phyloP scores from a whole-genome alignment of 2,329 filamentous ascomycete species.

The Harringtonia aguacate region DNA sequence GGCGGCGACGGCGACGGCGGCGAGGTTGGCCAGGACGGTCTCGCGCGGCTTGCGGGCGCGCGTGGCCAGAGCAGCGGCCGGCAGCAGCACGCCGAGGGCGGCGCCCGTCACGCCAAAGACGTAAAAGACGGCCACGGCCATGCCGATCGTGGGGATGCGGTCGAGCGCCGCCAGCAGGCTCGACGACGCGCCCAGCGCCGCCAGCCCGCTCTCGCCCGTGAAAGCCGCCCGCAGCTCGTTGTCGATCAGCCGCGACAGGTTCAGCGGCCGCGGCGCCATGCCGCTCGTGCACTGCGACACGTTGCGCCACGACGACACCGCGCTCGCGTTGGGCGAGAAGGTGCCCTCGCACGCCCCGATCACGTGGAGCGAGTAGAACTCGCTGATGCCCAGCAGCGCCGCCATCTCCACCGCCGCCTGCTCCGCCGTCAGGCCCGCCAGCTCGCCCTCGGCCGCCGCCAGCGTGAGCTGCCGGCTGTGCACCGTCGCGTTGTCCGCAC shows the following conservation, averaged over 20 bases:
- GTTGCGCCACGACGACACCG: slow-evolving; percentile 13
- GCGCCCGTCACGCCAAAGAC: slow-evolving; percentile 30
- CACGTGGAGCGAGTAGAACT: slow-evolving; percentile 23
- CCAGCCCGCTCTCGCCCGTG: slow-evolving; percentile 31
- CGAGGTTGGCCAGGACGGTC: slow-evolving; percentile 24
- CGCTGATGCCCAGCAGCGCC: slow-evolving; percentile 18
- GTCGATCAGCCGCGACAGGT: slow-evolving; percentile 36
- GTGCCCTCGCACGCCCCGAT: slow-evolving; percentile 19
- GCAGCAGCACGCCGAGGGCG: slow-evolving; percentile 33
- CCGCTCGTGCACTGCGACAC: slow-evolving; percentile 15
- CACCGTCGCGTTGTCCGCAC: background rate
- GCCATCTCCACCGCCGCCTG: slow-evolving; percentile 15
- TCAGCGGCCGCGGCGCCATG: slow-evolving; percentile 16
- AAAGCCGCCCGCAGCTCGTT: slow-evolving; percentile 24
- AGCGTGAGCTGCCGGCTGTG: slow-evolving; percentile 8
- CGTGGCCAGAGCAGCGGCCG: slow-evolving; percentile 20
- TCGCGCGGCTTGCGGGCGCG: slow-evolving; percentile 7
- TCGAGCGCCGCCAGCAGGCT: slow-evolving; percentile 35
- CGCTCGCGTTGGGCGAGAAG: slow-evolving; percentile 16
- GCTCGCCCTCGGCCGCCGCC: slow-evolving; percentile 11
- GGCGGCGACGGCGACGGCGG: slow-evolving; percentile 24
- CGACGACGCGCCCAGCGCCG: slow-evolving; percentile 32
- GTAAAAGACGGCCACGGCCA: slow-evolving; percentile 38
- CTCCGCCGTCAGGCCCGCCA: slow-evolving; percentile 13
- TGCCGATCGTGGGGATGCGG: slow-evolving; percentile 35